These are phyloP conservation scores for Fusarium staphyleae DNA, from an alignment of 2,329 filamentous ascomycete genomes.

Conservation along the genomic window DNA sequence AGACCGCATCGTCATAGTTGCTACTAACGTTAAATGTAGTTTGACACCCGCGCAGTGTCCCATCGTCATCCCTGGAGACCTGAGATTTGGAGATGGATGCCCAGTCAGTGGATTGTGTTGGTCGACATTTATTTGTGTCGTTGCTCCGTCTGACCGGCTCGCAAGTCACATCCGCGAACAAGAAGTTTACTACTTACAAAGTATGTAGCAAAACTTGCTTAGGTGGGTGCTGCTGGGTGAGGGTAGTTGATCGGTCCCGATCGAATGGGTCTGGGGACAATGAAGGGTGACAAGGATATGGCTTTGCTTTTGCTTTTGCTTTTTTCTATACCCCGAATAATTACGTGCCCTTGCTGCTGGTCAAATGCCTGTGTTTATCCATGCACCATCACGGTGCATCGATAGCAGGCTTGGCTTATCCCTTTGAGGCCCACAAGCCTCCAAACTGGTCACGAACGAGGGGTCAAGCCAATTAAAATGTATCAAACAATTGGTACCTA, in stretches of 20 bases:
- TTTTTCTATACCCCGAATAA: not conserved
- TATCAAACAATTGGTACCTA: too few relatives aligned
- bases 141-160: not conserved
- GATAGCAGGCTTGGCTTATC: too few relatives aligned
- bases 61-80: conserved; percentile 7
- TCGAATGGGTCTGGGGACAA: not conserved
- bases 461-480: too few relatives aligned
- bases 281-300: conserved; percentile 1
- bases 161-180: conserved; percentile 10
- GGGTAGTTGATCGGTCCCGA: conserved; percentile 6
- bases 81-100: not conserved
- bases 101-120: not conserved
- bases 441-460: too few relatives aligned
- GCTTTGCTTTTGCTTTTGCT: conserved; percentile 9
- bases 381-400: not conserved
- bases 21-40: conserved; percentile 2
- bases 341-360: conserved; percentile 6
- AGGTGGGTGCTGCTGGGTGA: not conserved
- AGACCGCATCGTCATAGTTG: conserved; percentile 2
- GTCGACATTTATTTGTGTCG: conserved; percentile 5
- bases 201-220: not conserved
- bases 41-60: not conserved
- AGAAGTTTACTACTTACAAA: not conserved
- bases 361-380: not conserved
- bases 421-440: too few relatives aligned